Evolutionary conservation across 1,284 basidiomycete genomes (phyloP).

Genomic region (Heterobasidion irregulare): DNA sequence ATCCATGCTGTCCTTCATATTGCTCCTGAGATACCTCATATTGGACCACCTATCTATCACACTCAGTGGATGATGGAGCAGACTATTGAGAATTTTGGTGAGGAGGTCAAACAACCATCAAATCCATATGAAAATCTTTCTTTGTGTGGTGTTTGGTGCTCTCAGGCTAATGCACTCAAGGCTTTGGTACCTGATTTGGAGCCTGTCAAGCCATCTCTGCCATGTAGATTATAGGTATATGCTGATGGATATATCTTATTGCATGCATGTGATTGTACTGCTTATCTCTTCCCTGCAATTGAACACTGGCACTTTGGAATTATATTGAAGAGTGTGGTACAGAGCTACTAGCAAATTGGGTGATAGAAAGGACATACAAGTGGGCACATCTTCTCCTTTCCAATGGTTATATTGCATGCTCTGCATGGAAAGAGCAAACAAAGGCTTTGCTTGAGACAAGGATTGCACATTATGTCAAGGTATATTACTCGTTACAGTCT

Average conservation of each 20-base stretch:
- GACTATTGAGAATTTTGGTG: slow-evolving; percentile 7
- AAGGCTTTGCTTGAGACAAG: slow-evolving; percentile 6
- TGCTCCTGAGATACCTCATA: background rate
- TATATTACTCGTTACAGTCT: too few relatives aligned
- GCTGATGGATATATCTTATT: slow-evolving; percentile 11
- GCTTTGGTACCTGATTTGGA: slow-evolving; percentile 11
- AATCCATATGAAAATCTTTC: slow-evolving; percentile 16
- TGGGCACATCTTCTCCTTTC: slow-evolving; percentile 21
- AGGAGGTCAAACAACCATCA: slow-evolving; percentile 12
- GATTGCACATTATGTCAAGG: slow-evolving; percentile 15
- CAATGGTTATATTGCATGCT: slow-evolving; percentile 20
- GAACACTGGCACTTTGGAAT: background rate
- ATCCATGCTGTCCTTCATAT: background rate
- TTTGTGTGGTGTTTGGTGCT: slow-evolving; percentile 5
- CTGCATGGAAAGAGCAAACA: slow-evolving; percentile 15
- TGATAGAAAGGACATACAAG: background rate
- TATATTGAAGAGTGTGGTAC: background rate
- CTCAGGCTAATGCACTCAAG: slow-evolving; percentile 13
- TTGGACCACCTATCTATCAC: background rate
- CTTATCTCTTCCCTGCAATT: background rate
- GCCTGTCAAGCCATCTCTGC: background rate
- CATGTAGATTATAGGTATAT: background rate
- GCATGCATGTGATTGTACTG: background rate
- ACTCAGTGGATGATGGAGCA: slow-evolving; percentile 9
- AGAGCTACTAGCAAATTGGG: too few relatives aligned